phyloP scores from a whole-genome alignment of 2,329 filamentous ascomycete species.

The Colletotrichum siamense region DNA sequence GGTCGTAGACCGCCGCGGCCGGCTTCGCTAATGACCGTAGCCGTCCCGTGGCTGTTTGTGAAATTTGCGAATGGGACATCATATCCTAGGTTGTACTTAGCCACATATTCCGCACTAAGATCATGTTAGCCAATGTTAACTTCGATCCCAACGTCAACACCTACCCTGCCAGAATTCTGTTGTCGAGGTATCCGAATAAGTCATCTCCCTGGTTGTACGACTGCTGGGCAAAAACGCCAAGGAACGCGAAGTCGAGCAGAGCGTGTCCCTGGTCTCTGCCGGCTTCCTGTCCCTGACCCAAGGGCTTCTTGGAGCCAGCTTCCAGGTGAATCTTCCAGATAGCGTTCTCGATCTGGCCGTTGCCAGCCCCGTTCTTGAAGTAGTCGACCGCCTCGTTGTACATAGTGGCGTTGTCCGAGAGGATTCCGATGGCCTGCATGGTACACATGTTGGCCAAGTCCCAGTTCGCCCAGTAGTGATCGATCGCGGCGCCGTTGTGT shows the following conservation, averaged over 20 bases:
- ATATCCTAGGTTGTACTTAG: conserved; percentile 47
- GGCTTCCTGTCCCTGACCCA: conserved; percentile 46
- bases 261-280: conserved; percentile 52
- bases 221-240: conserved; percentile 46
- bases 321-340: conserved; percentile 35
- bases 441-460: conserved; percentile 48
- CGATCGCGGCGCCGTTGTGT: conserved; percentile 37
- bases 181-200: conserved; percentile 37
- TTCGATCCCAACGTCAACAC: background rate
- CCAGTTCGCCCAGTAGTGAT: conserved; percentile 50
- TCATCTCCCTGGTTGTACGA: conserved; percentile 48
- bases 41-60: conserved; percentile 40
- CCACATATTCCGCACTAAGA: conserved; percentile 37
- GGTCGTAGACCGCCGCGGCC: conserved; percentile 40
- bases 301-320: conserved; percentile 29
- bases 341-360: conserved; percentile 38
- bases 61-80: conserved; percentile 47
- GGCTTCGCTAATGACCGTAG: conserved; percentile 35
- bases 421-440: conserved; percentile 44
- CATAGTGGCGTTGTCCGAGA: conserved; percentile 46
- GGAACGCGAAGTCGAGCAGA: conserved; percentile 41
- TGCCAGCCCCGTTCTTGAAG: conserved; percentile 42
- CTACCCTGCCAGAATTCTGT: conserved; percentile 41
- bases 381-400: conserved; percentile 43
- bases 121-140: background rate